Base-by-base conservation (phyloP, 2,329 filamentous ascomycete species). In the Paecilomyces dactylethromorphus region DNA sequence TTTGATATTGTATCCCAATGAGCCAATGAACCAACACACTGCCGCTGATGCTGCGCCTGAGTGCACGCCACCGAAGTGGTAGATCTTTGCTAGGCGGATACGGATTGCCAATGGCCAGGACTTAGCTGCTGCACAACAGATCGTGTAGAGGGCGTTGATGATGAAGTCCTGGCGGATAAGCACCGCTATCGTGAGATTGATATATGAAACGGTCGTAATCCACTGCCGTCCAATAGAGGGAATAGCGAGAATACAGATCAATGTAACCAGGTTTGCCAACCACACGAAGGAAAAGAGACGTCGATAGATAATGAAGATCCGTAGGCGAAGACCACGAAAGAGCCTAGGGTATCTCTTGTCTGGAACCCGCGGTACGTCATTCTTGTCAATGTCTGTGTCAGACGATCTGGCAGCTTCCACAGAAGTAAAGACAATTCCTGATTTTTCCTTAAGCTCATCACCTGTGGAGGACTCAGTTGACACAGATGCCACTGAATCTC, bases 281-380 rank as follows among this genome's bases (percentile, higher is more conserved):
- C 81, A 78, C 31, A 83, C 74, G 10, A 84, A 55, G 50, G 80
- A 79, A 69, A 86, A 85, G 8, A 86, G 78, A 3, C 80, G 78
- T 22, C 84, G 79, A 64, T 86, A 86, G 26, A 81, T 74, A 56
- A 81, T 81, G 65, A 84, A 76, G 58, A 83, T 57, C 68, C 31
- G 56, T 74, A 76, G 55, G 77, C 72, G 59, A 73, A 69, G 4
- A 72, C 60, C 60, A 18, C 60, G 60, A 22, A 55, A 32, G 8
- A 11, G 29, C n/a, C n/a, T 39, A 13, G 12, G n/a, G 12, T 39
- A 5, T 39, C n/a, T 39, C 33, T 39, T 39, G 1, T 13, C 33
- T 13, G 33, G 33, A 13, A 39, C 12, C 11, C n/a, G 33, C 33
- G 13, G 2, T 15, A 13, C 11, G 11, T n/a, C 33, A 26, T 39